Conservation (phyloP, 495 filamentous ascomycete genomes). For the Lindgomyces ingoldianus region DNA sequence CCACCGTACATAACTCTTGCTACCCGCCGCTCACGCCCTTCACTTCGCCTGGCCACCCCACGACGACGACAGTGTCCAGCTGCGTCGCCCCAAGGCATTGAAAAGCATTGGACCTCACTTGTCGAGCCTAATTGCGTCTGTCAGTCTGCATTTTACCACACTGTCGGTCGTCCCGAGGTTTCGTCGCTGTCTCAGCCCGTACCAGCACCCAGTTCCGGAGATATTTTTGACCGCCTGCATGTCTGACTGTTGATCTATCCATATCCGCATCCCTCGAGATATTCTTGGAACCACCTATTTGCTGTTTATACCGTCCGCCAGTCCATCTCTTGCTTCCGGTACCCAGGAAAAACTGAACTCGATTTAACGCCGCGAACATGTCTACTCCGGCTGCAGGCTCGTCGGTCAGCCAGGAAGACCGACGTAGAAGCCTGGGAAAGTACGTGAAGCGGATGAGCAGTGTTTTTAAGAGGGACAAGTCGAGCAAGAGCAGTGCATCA, state of each 20-base stretch:
- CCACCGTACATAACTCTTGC: conserved; percentile 9
- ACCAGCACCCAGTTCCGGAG: background rate
- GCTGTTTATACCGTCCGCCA: background rate
- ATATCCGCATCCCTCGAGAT: background rate
- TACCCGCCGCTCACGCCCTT: background rate
- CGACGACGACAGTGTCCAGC: background rate
- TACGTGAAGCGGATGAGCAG: conserved; percentile 37
- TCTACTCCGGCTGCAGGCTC: conserved; percentile 7
- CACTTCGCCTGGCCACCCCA: background rate
- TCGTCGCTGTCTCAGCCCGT: conserved; percentile 34
- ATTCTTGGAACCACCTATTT: background rate
- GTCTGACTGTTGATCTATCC: conserved; percentile 18
- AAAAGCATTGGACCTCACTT: background rate
- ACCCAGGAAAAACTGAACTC: no score
- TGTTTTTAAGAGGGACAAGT: conserved; percentile 32
- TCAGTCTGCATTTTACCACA: conserved; percentile 10
- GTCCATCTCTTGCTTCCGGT: background rate
- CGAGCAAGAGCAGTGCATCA: conserved; percentile 21
- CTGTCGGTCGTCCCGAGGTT: conserved; percentile 31
- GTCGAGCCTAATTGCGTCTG: conserved; percentile 14
- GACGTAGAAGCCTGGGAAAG: conserved; percentile 34
- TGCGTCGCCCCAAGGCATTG: background rate
- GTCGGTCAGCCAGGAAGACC: conserved; percentile 7
- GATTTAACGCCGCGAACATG: conserved; percentile 7
- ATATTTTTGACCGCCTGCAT: conserved; percentile 18